phyloP scores from a whole-genome alignment of 192 early-diverging fungal genomes.

The Entomortierella lignicola region DNA sequence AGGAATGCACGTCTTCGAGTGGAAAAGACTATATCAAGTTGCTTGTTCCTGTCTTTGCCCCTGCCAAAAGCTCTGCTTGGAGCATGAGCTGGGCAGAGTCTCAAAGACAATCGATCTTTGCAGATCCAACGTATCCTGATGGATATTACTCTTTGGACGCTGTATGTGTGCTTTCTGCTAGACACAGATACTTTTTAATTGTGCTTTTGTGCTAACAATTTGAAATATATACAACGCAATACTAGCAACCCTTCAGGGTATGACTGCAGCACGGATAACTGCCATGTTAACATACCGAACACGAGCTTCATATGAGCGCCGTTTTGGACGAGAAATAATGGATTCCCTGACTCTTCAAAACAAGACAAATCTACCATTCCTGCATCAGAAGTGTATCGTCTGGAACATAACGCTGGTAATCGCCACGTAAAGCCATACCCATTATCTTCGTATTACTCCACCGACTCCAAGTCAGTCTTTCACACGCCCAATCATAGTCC shows the following conservation, averaged over 20 bases:
- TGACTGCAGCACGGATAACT: constrained; percentile 93
- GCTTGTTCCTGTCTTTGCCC: constrained; percentile 93
- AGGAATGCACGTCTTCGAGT: constrained; percentile 97
- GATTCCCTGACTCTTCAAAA: not conserved
- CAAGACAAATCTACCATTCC: constrained; percentile 17
- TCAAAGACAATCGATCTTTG: constrained; percentile 95
- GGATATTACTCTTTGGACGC: constrained; percentile 36
- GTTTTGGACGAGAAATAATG: constrained; percentile 84
- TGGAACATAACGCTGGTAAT: constrained; percentile 62
- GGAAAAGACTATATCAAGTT: constrained; percentile 84
- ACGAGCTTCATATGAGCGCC: constrained; percentile 92
- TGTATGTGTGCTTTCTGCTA: too few species aligned
- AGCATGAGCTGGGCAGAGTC: constrained; percentile 97
- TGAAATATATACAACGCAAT: not conserved
- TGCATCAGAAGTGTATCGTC: constrained; percentile 49
- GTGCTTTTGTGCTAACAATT: too few species aligned
- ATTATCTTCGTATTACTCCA: constrained; percentile 1
- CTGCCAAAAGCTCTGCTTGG: constrained; percentile 95
- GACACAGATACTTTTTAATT: too few species aligned
- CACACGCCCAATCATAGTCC: constrained; percentile 19
- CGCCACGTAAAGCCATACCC: constrained; percentile 15
- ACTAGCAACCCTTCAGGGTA: constrained; percentile 80
- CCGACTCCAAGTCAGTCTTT: not conserved
- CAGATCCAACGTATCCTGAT: constrained; percentile 80
- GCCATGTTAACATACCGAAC: constrained; percentile 97